Evolutionary conservation across 2,329 filamentous ascomycete species (phyloP).

Genomic region (Microdochium paspali): DNA sequence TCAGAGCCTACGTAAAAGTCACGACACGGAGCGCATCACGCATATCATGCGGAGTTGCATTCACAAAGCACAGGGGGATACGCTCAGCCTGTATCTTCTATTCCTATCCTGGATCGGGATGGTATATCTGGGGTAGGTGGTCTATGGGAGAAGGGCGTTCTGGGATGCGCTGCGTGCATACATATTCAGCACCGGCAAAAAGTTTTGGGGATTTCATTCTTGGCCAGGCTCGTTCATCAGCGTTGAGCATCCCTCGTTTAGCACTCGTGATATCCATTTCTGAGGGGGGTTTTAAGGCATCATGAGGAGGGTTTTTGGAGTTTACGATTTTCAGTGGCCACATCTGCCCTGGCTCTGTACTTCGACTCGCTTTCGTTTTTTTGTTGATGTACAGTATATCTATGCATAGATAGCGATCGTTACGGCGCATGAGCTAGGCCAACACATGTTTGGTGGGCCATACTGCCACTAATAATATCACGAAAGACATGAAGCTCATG

Average conservation of each 20-base stretch:
- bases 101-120: neutral
- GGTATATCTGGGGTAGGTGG: neutral
- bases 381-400: neutral
- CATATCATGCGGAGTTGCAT: too few relatives aligned
- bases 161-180: neutral
- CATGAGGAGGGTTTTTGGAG: neutral
- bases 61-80: too few relatives aligned
- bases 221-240: neutral
- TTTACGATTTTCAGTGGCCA: neutral
- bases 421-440: neutral
- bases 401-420: conserved; percentile 1
- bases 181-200: neutral
- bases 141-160: conserved; percentile 1
- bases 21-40: too few relatives aligned
- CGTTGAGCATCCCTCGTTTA: neutral
- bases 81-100: neutral
- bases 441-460: neutral
- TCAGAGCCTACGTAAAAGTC: too few relatives aligned
- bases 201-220: neutral
- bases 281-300: neutral
- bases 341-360: neutral
- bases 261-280: neutral
- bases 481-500: neutral
- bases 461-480: neutral
- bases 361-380: neutral